These are phyloP conservation scores for Argentina anserina DNA, from an alignment of 306 rosid species.

Conservation along the genomic window DNA sequence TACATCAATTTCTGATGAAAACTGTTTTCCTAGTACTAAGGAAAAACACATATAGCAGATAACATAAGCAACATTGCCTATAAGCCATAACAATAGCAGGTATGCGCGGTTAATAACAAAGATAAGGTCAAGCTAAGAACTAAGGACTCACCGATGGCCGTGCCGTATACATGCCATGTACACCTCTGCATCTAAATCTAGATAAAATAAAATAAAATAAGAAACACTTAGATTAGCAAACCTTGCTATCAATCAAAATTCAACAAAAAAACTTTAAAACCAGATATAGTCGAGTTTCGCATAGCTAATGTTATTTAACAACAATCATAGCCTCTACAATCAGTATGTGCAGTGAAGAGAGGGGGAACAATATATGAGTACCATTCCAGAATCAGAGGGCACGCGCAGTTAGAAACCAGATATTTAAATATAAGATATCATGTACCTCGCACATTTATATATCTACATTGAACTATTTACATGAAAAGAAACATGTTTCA, in stretches of 20 bases:
- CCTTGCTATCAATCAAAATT: neutral
- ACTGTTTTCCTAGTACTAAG: neutral
- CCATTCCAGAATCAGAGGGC: no score
- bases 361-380: no score
- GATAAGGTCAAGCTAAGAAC: neutral
- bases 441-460: no score
- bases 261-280: neutral
- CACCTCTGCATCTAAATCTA: conserved; percentile 52
- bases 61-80: neutral
- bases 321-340: neutral
- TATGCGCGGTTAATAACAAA: conserved; percentile 7
- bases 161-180: conserved; percentile 88
- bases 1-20: conserved; percentile 19
- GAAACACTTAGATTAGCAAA: neutral
- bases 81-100: neutral
- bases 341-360: no score
- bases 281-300: neutral
- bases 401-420: no score
- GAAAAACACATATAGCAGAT: neutral
- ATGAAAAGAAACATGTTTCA: no score
- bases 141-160: conserved; percentile 60
- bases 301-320: neutral
- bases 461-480: no score
- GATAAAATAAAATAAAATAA: conserved; percentile 2
- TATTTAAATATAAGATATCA: no score